Base-by-base conservation (phyloP, 2,329 filamentous ascomycete species). In the Pseudogymnoascus sp. region DNA sequence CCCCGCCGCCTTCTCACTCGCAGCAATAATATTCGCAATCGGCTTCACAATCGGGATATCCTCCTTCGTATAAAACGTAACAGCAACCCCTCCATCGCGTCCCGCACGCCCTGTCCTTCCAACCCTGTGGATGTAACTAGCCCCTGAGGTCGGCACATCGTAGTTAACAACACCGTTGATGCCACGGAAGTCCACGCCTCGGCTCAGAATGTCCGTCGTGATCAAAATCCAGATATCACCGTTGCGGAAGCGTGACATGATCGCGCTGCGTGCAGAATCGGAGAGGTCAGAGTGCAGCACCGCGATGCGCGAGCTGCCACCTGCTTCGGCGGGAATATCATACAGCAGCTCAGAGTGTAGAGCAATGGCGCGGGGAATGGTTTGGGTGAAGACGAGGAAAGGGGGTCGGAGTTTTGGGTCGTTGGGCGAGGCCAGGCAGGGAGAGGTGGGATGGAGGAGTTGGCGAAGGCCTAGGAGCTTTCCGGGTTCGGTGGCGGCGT, bases 151-250 rank as follows among this genome's bases (percentile, higher is more conserved):
- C 0, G 94, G 94, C 7, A 97, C 91, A 73, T 99, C 94, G 75
- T 97, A 99, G 75, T 97, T 99, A 59, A 99, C 89, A 0, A 99
- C 92, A 50, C 92, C 91, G 69, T 97, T 97, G 65, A 99, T 87
- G 58, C 94, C 94, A 7, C 89, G 86, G 76, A 99, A 97, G 74
- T 99, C 94, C 39, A 99, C 87, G 18, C 94, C 94, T 34, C 94
- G 89, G 14, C 92, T 89, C 9, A 99, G 80, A 6, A 99, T 83
- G 71, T 99, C 94, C 0, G 94, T 99, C 0, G 94, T 97, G 72
- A 99, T 94, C 35, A 99, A 81, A 6, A 97, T 86, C 94, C 94
- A 99, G 64, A 97, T 87, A 71, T 97, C 91, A 65, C 92, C 94
- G 34, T 86, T 86, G 35, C 94, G 87, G 78, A 99, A 97, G 18